Evolutionary conservation across 768 basidiomycete species (phyloP), one percentile per base, ranked within the genome.

Genomic region (Kwoniella europaea): DNA sequence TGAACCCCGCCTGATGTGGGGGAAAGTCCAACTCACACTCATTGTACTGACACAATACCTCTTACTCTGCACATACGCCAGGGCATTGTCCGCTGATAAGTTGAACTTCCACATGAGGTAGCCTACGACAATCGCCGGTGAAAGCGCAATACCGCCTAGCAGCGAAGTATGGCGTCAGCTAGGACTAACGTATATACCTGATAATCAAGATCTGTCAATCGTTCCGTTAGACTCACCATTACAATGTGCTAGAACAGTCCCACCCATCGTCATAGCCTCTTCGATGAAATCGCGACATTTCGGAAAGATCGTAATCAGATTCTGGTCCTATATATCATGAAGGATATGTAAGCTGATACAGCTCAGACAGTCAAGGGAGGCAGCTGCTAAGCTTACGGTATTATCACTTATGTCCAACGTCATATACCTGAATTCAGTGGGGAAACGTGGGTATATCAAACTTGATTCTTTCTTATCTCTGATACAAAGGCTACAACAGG

Each of bases 41-140:
- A 77, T 80, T 15, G 80, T 79, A 43, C 76, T 74, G 53, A 83
- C 77, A 71, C 84, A 84, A 67, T 83, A 84, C 46, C 84, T 72
- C 59, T 79, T 74, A 20, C 74, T 74, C 71, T 83, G 84, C 13
- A 83, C 81, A 64, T 71, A 81, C 4, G 64, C 46, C 42, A 82
- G 59, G 0, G 84, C 76, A 22, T 78, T 44, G 18, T 83, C 81
- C 20, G 64, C 79, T 4, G 69, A 74, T 75, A 74, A 74, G 54
- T 75, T 66, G 77, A 68, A 75, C 29, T 73, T 74, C 52, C 66
- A 73, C 82, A 84, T 84, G 6, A 84, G 72, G 67, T 84, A 84
- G 10, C 80, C 82, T 18, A 82, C 76, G 44, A 83, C 80, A 2
- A 84, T 76, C 2, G 80, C 78, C 0, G 84, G 82, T 0, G 81